These are phyloP conservation scores for Croton setiger DNA, from an alignment of 441 rosid genomes.

Conservation along the genomic window DNA sequence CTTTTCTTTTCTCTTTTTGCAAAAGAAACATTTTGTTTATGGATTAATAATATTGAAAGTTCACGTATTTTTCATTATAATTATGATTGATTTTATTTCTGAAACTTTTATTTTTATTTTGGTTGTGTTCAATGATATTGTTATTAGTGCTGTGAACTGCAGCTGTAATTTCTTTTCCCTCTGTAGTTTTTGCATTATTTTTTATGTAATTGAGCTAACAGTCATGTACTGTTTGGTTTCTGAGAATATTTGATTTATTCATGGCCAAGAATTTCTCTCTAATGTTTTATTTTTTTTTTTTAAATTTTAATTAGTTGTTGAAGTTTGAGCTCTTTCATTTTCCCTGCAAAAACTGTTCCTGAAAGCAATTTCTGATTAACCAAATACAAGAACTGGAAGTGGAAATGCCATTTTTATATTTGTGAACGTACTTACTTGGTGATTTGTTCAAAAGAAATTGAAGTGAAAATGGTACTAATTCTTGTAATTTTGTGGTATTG, in stretches of 20 bases:
- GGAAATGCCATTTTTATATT: neutral
- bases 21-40: too few species aligned
- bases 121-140: neutral
- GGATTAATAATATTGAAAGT: neutral
- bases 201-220: neutral
- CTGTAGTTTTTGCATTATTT: neutral
- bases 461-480: neutral
- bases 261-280: neutral
- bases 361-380: slow-evolving; percentile 1
- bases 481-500: slow-evolving; percentile 11
- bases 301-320: neutral
- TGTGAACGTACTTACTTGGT: neutral
- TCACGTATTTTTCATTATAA: neutral
- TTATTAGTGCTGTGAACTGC: neutral
- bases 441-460: too few species aligned
- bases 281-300: too few species aligned
- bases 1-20: too few species aligned
- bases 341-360: neutral
- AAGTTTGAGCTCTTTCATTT: neutral
- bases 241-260: neutral
- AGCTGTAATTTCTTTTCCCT: neutral
- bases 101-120: neutral
- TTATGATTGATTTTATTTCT: neutral
- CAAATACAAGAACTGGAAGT: neutral
- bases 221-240: neutral